These are phyloP conservation scores for Mycena crocata DNA, from an alignment of 768 basidiomycete genomes.

Conservation along the genomic window DNA sequence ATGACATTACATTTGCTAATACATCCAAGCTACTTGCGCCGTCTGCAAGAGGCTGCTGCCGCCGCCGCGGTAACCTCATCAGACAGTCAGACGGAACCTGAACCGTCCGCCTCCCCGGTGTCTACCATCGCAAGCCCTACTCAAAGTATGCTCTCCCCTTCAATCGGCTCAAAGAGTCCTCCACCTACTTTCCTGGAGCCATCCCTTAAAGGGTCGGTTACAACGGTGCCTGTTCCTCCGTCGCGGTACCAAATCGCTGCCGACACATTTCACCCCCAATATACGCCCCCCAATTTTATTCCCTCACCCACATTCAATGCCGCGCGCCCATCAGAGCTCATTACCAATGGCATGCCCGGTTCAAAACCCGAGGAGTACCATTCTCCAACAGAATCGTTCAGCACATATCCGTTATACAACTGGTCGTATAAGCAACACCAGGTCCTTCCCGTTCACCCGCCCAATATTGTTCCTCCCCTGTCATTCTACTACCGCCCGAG, in stretches of 20 bases:
- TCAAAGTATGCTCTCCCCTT: slow-evolving; percentile 59
- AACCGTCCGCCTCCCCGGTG: slow-evolving; percentile 57
- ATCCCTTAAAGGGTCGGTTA: slow-evolving; percentile 52
- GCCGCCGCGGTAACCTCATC: slow-evolving; percentile 53
- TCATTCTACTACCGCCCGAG: slow-evolving; percentile 81
- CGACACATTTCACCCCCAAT: slow-evolving; percentile 73
- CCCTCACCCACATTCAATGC: slow-evolving; percentile 26
- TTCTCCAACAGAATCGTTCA: slow-evolving; percentile 64
- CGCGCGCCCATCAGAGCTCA: slow-evolving; percentile 33
- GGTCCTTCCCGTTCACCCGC: slow-evolving; percentile 53
- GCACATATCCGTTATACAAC: slow-evolving; percentile 73
- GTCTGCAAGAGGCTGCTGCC: slow-evolving; percentile 82
- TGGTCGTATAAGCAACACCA: slow-evolving; percentile 81
- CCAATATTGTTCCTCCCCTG: slow-evolving; percentile 68
- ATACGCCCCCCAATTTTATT: slow-evolving; percentile 49
- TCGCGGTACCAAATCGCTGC: slow-evolving; percentile 79
- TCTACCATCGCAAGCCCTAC: slow-evolving; percentile 63
- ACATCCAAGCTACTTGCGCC: slow-evolving; percentile 73
- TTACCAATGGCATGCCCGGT: slow-evolving; percentile 28
- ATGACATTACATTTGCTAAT: slow-evolving; percentile 16
- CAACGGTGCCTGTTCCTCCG: slow-evolving; percentile 64
- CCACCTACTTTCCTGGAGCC: slow-evolving; percentile 65
- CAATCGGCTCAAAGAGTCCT: slow-evolving; percentile 56
- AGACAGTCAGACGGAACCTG: slow-evolving; percentile 50
- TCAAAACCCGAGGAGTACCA: slow-evolving; percentile 56